Evolutionary conservation across 1,139 yeast genomes (phyloP), one percentile per base, ranked within the genome.

Genomic region (Yamadazyma membranifaciens): DNA sequence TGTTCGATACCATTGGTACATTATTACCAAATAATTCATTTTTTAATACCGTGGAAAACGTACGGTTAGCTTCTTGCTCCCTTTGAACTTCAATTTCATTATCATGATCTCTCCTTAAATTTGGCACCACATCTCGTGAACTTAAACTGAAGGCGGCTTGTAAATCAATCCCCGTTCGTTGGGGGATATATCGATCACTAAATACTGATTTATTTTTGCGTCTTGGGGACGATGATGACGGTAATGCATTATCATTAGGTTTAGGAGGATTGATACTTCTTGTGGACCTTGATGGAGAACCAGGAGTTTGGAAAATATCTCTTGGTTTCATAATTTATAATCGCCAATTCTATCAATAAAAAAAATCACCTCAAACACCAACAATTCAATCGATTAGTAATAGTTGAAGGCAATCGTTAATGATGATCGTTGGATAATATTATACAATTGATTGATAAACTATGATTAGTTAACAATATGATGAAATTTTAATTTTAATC

Each of bases 1-100:
- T 52, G 10, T 17, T 16, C 2, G 71, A 69, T 3, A 80, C 77
- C 62, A 72, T 68, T 2, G 89, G 88, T 2, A 85, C 81, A 45
- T 85, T 79, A 54, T 85, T 94, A 7, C 98, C 98, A 69, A 92
- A 92, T 33, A 92, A 67, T 59, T 92, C 99, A 25, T 95, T 88
- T 53, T 87, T 86, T 32, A 92, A 65, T 5, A 94, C 85, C 0
- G 94, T 81, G 37, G 91, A 83, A 60, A 91, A 94, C 0, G 96
- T 87, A 49, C 85, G 68, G 56, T 87, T 87, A 3, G 97, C 96
- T 53, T 87, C 95, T 49, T 83, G 85, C 54, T 82, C 87, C 54
- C 80, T 75, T 45, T 84, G 73, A 22, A 73, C 65, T 47, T 85
- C 92, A 26, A 84, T 66, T 52, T 84, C 95, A 48, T 78, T 80